Evolutionary conservation across 176 grass and related monocot genomes (phyloP).

Genomic region (Bothriochloa decipiens): DNA sequence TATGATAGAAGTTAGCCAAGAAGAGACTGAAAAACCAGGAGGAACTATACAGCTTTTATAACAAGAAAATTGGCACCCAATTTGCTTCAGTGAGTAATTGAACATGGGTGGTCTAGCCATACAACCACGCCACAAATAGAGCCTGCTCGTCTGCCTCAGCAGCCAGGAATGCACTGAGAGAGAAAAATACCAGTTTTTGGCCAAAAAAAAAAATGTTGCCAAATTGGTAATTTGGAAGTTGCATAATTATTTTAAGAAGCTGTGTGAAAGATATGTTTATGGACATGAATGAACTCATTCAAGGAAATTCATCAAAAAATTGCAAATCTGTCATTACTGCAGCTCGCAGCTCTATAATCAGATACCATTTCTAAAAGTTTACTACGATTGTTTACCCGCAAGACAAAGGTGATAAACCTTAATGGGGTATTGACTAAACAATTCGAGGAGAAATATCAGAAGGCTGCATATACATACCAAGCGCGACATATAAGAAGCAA

Average conservation of each 20-base stretch:
- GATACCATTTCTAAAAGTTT: constrained; percentile 6
- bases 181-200: background rate
- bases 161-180: background rate
- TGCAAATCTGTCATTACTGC: background rate
- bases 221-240: constrained; percentile 8
- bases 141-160: background rate
- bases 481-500: constrained; percentile 95
- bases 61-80: background rate
- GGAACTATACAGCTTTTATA: background rate
- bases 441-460: constrained; percentile 31
- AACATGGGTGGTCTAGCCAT: background rate
- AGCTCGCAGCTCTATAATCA: constrained; percentile 3
- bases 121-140: background rate
- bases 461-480: constrained; percentile 64
- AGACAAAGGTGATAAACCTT: constrained; percentile 17
- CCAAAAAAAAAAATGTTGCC: background rate
- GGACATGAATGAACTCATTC: constrained; percentile 22
- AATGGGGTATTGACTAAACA: constrained; percentile 17
- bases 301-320: background rate
- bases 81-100: background rate
- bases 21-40: background rate
- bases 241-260: background rate
- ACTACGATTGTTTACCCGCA: constrained; percentile 1
- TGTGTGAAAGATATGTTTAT: constrained; percentile 9
- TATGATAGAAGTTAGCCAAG: background rate